These are phyloP conservation scores for Papiliotrema nemorosa DNA, from an alignment of 1,284 basidiomycete genomes.

Conservation along the genomic window DNA sequence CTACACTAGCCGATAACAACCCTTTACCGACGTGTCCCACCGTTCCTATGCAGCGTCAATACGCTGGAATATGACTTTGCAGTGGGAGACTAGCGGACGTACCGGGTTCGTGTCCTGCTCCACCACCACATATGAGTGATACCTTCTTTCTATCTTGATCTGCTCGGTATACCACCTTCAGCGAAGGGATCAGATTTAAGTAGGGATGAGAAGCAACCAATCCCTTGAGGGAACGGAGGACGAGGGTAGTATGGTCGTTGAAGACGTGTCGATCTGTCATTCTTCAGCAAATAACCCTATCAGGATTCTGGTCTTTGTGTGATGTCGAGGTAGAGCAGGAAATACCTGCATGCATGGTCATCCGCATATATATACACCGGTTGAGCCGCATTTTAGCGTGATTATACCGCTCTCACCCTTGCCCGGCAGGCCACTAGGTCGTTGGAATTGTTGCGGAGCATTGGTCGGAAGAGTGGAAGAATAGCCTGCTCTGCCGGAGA, in stretches of 20 bases:
- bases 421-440: neutral
- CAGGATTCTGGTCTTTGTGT: too few species aligned
- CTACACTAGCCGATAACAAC: conserved; percentile 50
- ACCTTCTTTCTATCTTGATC: conserved; percentile 49
- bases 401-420: neutral
- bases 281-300: too few species aligned
- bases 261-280: conserved; percentile 50
- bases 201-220: conserved; percentile 46
- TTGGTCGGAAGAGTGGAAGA: neutral
- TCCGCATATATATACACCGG: neutral
- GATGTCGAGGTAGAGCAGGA: too few species aligned
- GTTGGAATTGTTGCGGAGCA: neutral
- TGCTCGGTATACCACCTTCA: conserved; percentile 48
- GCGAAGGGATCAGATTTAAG: conserved; percentile 45
- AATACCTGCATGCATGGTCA: too few species aligned
- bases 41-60: too few species aligned
- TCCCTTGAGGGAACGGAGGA: conserved; percentile 44
- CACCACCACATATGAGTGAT: conserved; percentile 52
- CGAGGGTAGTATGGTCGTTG: conserved; percentile 48
- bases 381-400: neutral
- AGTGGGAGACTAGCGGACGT: neutral
- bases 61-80: neutral
- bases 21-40: conserved; percentile 49
- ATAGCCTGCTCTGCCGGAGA: too few species aligned
- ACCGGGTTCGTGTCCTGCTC: conserved; percentile 49